Evolutionary conservation across 2,329 filamentous ascomycete species (phyloP), one percentile per base, ranked within the genome.

Genomic region (Arthroderma uncinatum): DNA sequence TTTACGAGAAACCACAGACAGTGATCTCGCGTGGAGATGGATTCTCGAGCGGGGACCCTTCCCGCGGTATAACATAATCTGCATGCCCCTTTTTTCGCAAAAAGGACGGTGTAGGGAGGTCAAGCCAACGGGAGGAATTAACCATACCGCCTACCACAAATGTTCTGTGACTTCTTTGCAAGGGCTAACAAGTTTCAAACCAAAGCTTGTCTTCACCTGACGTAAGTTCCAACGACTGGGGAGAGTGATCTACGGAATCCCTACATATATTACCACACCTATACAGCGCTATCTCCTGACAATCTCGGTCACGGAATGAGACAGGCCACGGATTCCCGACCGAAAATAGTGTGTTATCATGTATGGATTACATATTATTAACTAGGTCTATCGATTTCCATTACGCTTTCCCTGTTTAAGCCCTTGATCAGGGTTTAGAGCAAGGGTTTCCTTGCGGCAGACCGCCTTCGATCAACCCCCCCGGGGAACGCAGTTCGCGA

Each of bases 301-400:
- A 50, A 50, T 50, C 28, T 50, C 44, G 25, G 44, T 33, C 44
- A 10, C 12, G 44, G 28, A 12, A n/a, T 50, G 25, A 33, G 28
- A 50, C 44, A 50, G 12, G 25, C 44, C 25, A 48, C 44, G 44
- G 44, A 48, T 28, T 30, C 25, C 44, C 44, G 44, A 48, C 44
- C n/a, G 44, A 33, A 50, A 33, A 50, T 50, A 50, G 14, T 33
- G 28, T 50, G n/a, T 2, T 50, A 50, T 50, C 2, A 1, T 4
- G 12, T 25, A 50, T 28, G 44, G 23, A 19, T 50, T 8, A n/a
- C 25, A n/a, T 19, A 19, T 14, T 50, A 50, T 50, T n/a, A 19
- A 50, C 23, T 3, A 19, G 44, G 44, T 16, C 2, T 50, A 5
- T 19, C 7, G 12, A 33, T 50, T 33, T 19, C 14, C 25, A 50